phyloP scores from a whole-genome alignment of 345 rosid species.

The Geranium rotundifolium region DNA sequence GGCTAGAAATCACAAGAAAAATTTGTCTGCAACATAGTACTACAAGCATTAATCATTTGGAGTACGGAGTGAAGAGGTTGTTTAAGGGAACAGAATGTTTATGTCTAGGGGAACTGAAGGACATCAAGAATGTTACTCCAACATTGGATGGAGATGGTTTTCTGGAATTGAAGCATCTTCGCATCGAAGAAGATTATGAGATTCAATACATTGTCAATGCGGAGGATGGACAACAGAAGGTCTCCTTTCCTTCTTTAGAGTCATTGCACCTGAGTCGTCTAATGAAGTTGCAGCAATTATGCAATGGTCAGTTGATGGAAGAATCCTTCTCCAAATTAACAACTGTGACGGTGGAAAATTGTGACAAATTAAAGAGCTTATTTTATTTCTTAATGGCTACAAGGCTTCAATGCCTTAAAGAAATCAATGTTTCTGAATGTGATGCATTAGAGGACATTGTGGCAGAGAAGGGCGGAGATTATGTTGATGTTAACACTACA shows the following conservation, averaged over 20 bases:
- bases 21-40: no score
- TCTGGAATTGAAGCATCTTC: constrained; percentile 12
- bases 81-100: constrained; percentile 11
- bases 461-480: neutral
- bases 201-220: neutral
- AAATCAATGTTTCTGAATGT: constrained; percentile 11
- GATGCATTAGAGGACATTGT: constrained; percentile 11
- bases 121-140: neutral
- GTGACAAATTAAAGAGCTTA: constrained; percentile 12
- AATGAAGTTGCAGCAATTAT: constrained; percentile 16
- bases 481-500: no score
- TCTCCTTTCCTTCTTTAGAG: constrained; percentile 13
- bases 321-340: constrained; percentile 8
- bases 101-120: constrained; percentile 6
- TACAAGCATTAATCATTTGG: neutral
- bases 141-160: constrained; percentile 3
- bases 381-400: constrained; percentile 11
- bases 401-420: constrained; percentile 9
- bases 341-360: constrained; percentile 5
- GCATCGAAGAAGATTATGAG: neutral
- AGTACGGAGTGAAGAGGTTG: neutral
- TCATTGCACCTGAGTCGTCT: constrained; percentile 8
- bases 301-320: neutral
- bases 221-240: neutral
- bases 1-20: constrained; percentile 1